phyloP scores from a whole-genome alignment of 208 protist species.

The Acanthamoeba royreba region DNA sequence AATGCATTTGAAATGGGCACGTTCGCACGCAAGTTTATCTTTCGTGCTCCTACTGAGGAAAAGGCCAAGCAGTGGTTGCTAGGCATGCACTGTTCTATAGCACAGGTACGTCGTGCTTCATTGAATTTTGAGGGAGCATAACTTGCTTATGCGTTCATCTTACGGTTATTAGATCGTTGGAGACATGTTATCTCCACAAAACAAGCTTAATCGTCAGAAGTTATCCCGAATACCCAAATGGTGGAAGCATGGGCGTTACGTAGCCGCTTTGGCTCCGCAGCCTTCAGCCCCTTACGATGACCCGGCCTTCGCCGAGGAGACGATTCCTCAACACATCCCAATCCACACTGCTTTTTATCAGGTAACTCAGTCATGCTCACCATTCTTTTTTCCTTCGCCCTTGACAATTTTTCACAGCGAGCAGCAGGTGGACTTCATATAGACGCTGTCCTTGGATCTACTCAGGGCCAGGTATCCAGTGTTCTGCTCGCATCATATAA shows the following conservation, averaged over 20 bases:
- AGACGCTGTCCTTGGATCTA: neutral
- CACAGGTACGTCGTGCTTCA: neutral
- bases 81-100: neutral
- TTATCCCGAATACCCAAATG: neutral
- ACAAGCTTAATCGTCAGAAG: neutral
- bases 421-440: neutral
- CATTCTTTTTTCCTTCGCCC: neutral
- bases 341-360: neutral
- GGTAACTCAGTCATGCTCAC: neutral
- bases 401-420: neutral
- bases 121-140: neutral
- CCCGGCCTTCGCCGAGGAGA: neutral
- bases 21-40: too few relatives aligned
- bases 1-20: too few relatives aligned
- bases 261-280: neutral
- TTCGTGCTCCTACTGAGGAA: neutral
- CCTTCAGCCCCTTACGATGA: neutral
- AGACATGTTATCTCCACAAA: neutral
- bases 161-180: neutral
- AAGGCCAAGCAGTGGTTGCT: neutral
- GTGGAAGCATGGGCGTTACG: neutral
- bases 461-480: neutral
- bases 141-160: neutral
- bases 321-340: neutral
- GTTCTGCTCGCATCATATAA: neutral